Percentiles rank a stretch among this genome's conserved stretches.
Conservation (phyloP, 164 flowering plant species). For the Liriodendron chinense region DNA sequence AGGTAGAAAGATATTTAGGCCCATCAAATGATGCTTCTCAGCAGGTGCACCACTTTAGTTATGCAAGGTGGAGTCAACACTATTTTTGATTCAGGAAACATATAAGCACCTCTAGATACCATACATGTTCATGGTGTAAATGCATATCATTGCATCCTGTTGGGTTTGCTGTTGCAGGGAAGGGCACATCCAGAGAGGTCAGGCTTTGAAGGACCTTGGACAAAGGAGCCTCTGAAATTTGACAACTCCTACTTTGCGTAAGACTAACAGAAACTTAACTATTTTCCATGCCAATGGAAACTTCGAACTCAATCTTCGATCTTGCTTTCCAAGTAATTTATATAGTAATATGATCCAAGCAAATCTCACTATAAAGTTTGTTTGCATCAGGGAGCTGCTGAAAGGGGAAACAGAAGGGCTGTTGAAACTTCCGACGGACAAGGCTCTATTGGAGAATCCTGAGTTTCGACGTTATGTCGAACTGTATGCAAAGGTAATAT, state of each 20-base stretch:
- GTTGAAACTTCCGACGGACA: slow-evolving; percentile 75
- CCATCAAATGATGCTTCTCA: background rate
- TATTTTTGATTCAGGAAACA: background rate
- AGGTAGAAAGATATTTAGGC: background rate
- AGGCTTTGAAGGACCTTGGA: slow-evolving; percentile 94
- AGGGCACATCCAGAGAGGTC: slow-evolving; percentile 84
- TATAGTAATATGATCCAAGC: too few relatives aligned
- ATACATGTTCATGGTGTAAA: background rate
- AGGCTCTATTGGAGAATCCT: slow-evolving; percentile 65
- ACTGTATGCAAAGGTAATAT: slow-evolving; percentile 70
- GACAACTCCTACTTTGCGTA: slow-evolving; percentile 89
- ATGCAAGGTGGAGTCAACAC: background rate
- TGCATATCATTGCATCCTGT: background rate
- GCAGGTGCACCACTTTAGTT: background rate
- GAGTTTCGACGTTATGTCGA: slow-evolving; percentile 53
- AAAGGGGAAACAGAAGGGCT: slow-evolving; percentile 52
- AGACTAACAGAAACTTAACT: slow-evolving; percentile 15
- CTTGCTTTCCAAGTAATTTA: background rate
- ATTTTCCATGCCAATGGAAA: background rate
- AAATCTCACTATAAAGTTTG: background rate
- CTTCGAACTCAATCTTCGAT: background rate
- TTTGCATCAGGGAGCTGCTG: slow-evolving; percentile 60
- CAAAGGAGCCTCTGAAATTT: slow-evolving; percentile 75
- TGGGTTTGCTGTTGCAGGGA: slow-evolving; percentile 44
- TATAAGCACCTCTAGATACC: background rate